Evolutionary conservation across 2,329 filamentous ascomycete genomes (phyloP).

Genomic region (Fusarium anguioides): DNA sequence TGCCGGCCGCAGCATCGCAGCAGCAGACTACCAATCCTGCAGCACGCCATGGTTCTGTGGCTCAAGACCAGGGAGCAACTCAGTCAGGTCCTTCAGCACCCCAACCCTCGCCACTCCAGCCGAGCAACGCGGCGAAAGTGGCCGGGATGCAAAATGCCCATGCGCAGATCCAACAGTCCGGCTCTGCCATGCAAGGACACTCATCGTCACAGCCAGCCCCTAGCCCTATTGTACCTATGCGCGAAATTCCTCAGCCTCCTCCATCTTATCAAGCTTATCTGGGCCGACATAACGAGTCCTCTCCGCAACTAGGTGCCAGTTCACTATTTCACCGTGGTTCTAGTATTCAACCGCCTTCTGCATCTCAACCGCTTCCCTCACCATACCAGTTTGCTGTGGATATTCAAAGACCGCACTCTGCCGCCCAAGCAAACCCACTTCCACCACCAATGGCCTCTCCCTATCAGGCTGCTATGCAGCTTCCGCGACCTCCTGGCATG

Average conservation of each 20-base stretch:
- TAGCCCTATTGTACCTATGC: neutral
- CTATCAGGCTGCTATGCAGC: neutral
- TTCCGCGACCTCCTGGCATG: neutral
- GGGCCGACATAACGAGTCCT: neutral
- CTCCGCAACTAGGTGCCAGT: neutral
- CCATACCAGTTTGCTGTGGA: neutral
- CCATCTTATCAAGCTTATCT: neutral
- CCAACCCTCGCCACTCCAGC: neutral
- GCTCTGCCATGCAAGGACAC: neutral
- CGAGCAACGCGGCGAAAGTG: too few relatives aligned
- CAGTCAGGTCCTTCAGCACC: neutral
- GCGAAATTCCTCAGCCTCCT: neutral
- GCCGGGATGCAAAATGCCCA: too few relatives aligned
- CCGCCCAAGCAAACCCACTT: neutral
- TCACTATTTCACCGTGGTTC: too few relatives aligned
- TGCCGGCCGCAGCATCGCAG: neutral
- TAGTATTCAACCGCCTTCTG: too few relatives aligned
- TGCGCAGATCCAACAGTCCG: neutral
- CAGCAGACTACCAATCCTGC: neutral
- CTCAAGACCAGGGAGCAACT: neutral
- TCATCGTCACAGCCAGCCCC: neutral
- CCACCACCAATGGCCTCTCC: neutral
- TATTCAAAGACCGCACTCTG: neutral
- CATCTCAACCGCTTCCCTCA: neutral
- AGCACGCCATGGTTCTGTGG: neutral